Base-by-base conservation (phyloP, 1,284 basidiomycete genomes). In the Cutaneotrichosporon spelunceum region DNA sequence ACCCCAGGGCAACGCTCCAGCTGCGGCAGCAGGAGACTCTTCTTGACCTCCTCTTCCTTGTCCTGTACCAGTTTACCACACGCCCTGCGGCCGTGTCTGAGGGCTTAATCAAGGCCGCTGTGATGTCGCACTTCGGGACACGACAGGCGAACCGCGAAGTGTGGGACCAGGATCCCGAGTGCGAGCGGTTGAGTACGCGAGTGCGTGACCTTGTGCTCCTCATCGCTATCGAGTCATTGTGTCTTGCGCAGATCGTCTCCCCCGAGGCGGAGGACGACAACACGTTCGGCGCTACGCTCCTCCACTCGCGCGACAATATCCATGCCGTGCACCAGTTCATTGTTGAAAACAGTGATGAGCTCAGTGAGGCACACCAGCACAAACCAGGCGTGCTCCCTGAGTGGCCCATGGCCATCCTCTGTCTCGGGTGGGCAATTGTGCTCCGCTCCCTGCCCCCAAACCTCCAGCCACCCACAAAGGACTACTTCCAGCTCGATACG, bases 371-470 rank as follows among this genome's bases (percentile, higher is more conserved):
- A 13, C 64, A 69, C 52, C 42, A 59, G 48, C 36, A 47, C 19
- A 50, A 55, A 11, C 50, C 45, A 16, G 47, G 26, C 16, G 52
- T 61, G 50, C 54, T 64, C 58, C 69, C 72, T 2, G 30, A 60
- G 6, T 69, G 65, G 65, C 76, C 76, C 24, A 71, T 72, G 47
- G 59, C 75, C 9, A 61, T 81, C 29, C 63, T 78, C 33, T 75
- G 73, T 56, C 66, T 79, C 16, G 72, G 71, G 21, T 76, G 76
- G 72, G 65, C 77, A 1, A 72, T 78, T 24, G 66, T 76, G 5
- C 65, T 79, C 8, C 64, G 68, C 14, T 67, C 64, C 3, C 48
- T 76, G 4, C 66, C 68, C 5, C 49, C 63, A 11, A 68, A 71
- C 29, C 60, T 67, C 11, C 61, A 63, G 30, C 71, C 72, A 19